Conservation (phyloP, 1,139 yeast genomes). For the Debaryomyces coudertii region DNA sequence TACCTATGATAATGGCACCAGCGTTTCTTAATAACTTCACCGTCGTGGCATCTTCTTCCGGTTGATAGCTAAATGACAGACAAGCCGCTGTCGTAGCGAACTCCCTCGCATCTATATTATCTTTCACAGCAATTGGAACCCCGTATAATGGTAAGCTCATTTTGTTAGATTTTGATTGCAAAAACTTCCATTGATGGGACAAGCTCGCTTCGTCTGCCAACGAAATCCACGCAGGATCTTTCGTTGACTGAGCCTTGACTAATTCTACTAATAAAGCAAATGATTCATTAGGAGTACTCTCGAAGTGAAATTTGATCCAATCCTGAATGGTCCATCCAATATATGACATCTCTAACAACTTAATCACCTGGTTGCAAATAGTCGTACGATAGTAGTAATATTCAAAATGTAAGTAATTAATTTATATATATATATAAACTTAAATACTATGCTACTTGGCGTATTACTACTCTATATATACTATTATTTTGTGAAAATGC, state of each 20-base stretch:
- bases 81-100: slow-evolving; percentile 94
- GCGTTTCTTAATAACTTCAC: slow-evolving; percentile 71
- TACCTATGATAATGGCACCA: slow-evolving; percentile 91
- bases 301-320: slow-evolving; percentile 72
- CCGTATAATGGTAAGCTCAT: slow-evolving; percentile 68
- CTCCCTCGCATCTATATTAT: slow-evolving; percentile 86
- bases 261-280: slow-evolving; percentile 50
- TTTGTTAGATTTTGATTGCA: slow-evolving; percentile 65
- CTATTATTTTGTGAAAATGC: background rate
- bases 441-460: background rate
- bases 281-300: slow-evolving; percentile 66
- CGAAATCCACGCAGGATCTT: slow-evolving; percentile 91
- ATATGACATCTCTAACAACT: slow-evolving; percentile 13
- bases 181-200: slow-evolving; percentile 74
- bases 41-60: slow-evolving; percentile 72
- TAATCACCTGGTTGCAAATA: background rate
- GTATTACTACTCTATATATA: background rate
- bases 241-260: slow-evolving; percentile 46
- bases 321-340: slow-evolving; percentile 51
- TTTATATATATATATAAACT: background rate
- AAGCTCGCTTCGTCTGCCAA: slow-evolving; percentile 63
- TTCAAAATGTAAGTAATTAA: background rate
- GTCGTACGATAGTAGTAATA: background rate
- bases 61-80: slow-evolving; percentile 73
- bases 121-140: slow-evolving; percentile 93